A percentile compares a stretch with the other conserved stretches of the same genome.
phyloP scores from a whole-genome alignment of 2,329 filamentous ascomycete species.

The Diaporthe vaccinii region DNA sequence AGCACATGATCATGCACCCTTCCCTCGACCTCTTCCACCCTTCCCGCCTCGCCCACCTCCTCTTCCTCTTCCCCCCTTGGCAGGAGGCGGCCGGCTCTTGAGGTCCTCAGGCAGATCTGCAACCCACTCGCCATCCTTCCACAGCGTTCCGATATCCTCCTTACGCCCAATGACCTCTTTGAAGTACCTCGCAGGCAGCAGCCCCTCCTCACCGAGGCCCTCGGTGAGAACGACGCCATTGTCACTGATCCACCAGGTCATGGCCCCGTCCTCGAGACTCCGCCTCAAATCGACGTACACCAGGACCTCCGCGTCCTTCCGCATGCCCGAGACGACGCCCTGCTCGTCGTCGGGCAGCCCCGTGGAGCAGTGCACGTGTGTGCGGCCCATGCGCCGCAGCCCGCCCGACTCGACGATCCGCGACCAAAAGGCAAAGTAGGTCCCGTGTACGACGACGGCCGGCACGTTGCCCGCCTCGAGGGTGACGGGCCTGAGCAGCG shows the following conservation, averaged over 20 bases:
- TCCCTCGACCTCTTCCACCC: constrained; percentile 29
- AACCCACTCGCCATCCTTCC: constrained; percentile 77
- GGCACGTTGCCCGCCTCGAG: constrained; percentile 71
- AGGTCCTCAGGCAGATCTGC: constrained; percentile 75
- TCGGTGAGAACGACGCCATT: constrained; percentile 82
- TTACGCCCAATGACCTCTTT: constrained; percentile 75
- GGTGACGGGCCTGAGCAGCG: constrained; percentile 78
- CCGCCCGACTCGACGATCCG: constrained; percentile 83
- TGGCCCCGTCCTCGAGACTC: constrained; percentile 71
- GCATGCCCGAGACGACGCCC: constrained; percentile 83
- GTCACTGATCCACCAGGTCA: constrained; percentile 84
- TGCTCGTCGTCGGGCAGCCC: constrained; percentile 70
- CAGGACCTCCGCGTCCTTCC: constrained; percentile 80
- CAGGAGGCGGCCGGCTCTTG: constrained; percentile 60
- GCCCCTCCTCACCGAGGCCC: constrained; percentile 67
- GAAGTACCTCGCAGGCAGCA: constrained; percentile 77
- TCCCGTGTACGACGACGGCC: constrained; percentile 83
- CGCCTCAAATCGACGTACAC: constrained; percentile 81
- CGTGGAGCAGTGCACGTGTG: constrained; percentile 90
- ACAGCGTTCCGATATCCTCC: constrained; percentile 73
- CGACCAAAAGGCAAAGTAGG: constrained; percentile 85
- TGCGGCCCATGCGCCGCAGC: constrained; percentile 83
- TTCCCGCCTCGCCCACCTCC: constrained; percentile 42
- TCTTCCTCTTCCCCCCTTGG: constrained; percentile 57
- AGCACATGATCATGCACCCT: constrained; percentile 39